Evolutionary conservation across 805 yeast species (phyloP).

Genomic region (Saturnispora halmiae): DNA sequence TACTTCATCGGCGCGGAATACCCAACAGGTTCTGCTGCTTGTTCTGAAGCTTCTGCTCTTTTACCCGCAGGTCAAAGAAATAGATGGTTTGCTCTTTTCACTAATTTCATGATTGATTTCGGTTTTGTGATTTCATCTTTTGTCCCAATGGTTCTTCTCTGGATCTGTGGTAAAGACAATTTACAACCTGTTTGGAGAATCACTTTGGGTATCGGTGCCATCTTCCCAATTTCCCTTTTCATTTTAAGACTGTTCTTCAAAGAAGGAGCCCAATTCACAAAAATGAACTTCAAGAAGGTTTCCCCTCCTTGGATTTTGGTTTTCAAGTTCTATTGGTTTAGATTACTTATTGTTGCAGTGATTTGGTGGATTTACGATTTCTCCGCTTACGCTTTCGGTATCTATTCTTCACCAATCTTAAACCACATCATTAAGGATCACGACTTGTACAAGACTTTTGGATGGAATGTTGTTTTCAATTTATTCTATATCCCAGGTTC

Average conservation of each 20-base stretch:
- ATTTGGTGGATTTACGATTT: conserved; percentile 93
- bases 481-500: conserved; percentile 88
- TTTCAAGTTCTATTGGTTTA: conserved; percentile 76
- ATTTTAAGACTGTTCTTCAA: conserved; percentile 65
- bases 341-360: conserved; percentile 58
- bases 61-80: conserved; percentile 79
- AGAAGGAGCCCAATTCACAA: conserved; percentile 64
- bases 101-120: conserved; percentile 76
- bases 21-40: conserved; percentile 88
- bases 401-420: conserved; percentile 69
- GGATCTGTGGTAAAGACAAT: conserved; percentile 68
- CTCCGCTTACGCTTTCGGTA: conserved; percentile 78
- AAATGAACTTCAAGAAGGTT: conserved; percentile 57
- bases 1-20: conserved; percentile 92
- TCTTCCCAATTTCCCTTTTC: conserved; percentile 74
- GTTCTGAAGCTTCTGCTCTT: conserved; percentile 79
- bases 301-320: conserved; percentile 59
- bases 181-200: conserved; percentile 87
- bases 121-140: conserved; percentile 82
- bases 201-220: conserved; percentile 81
- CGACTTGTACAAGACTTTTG: conserved; percentile 65
- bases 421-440: conserved; percentile 47
- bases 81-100: conserved; percentile 83
- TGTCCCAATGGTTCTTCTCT: conserved; percentile 75
- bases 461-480: conserved; percentile 88